Percentiles rank a stretch among this genome's conserved stretches.
Conservation (phyloP, 495 filamentous ascomycete genomes). For the Penicillium macrosclerotiorum region DNA sequence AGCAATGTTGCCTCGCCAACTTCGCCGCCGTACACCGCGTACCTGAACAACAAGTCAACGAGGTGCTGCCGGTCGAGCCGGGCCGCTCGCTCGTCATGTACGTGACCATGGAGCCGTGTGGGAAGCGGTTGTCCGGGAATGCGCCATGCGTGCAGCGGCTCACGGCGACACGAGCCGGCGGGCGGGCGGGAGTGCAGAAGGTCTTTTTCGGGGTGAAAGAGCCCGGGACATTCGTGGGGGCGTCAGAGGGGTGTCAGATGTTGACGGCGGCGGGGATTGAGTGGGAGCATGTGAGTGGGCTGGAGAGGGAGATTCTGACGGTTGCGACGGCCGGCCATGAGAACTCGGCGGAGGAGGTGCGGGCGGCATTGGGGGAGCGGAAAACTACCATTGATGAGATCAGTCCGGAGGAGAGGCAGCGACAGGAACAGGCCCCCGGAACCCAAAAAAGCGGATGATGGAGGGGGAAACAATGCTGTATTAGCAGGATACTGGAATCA, state of each 20-base stretch:
- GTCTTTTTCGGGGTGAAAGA: conserved; percentile 89
- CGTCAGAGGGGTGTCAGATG: conserved; percentile 69
- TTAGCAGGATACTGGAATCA: too few relatives aligned
- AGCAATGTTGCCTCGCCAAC: conserved; percentile 87
- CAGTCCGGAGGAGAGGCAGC: conserved; percentile 33
- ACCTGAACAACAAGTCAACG: conserved; percentile 52
- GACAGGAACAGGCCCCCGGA: conserved; percentile 36
- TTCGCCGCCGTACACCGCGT: conserved; percentile 52
- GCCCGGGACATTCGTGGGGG: conserved; percentile 81
- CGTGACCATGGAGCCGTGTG: conserved; percentile 94
- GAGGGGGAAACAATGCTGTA: conserved; percentile 29
- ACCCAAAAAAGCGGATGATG: conserved; percentile 52
- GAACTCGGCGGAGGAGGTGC: conserved; percentile 36
- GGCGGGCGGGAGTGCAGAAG: conserved; percentile 58
- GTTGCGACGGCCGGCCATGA: conserved; percentile 82
- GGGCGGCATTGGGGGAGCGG: conserved; percentile 26
- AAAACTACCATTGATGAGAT: conserved; percentile 36
- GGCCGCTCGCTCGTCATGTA: conserved; percentile 63
- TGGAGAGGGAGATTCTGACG: conserved; percentile 77
- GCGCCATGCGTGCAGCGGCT: conserved; percentile 80
- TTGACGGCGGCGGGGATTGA: conserved; percentile 73
- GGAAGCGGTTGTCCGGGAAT: conserved; percentile 76
- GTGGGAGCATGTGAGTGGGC: conserved; percentile 66
- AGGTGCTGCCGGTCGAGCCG: conserved; percentile 49
- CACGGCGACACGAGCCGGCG: conserved; percentile 46